Percentiles rank a stretch among this genome's conserved stretches.
Evolutionary conservation across 1,284 basidiomycete species (phyloP).

Genomic region (Phylloporus gajari): DNA sequence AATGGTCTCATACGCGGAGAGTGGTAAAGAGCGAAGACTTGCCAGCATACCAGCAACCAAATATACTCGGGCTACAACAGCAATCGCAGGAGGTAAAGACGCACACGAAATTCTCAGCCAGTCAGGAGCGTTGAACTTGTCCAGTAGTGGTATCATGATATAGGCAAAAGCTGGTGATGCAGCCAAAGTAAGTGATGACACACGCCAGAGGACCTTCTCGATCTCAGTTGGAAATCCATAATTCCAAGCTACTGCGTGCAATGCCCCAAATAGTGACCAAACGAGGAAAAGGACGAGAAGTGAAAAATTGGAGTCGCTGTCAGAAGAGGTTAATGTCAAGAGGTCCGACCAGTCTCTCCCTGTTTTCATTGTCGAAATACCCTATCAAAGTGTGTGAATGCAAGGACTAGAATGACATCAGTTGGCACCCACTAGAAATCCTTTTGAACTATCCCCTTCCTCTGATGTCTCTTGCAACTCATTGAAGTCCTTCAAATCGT

Average conservation of each 20-base stretch:
- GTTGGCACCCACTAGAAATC: not conserved
- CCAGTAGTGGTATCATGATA: too few species aligned
- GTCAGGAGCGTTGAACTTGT: too few species aligned
- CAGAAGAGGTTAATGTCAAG: not conserved
- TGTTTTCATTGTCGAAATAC: not conserved
- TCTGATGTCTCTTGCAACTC: not conserved
- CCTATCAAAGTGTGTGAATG: not conserved
- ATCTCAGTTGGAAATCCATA: not conserved
- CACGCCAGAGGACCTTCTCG: slow-evolving; percentile 2
- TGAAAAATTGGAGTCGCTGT: too few species aligned
- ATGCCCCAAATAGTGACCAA: slow-evolving; percentile 10
- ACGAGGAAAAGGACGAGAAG: not conserved
- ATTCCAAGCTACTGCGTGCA: slow-evolving; percentile 13
- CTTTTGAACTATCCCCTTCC: not conserved
- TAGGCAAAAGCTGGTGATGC: too few species aligned
- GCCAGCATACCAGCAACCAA: slow-evolving; percentile 3
- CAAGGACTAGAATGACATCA: not conserved
- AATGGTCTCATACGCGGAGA: slow-evolving; percentile 2
- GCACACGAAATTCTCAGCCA: too few species aligned
- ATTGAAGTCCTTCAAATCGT: not conserved
- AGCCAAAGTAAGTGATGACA: slow-evolving; percentile 5
- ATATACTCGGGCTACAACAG: not conserved
- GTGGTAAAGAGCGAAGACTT: slow-evolving; percentile 9
- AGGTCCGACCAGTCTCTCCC: not conserved
- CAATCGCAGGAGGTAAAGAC: too few species aligned